Evolutionary conservation across 2,329 filamentous ascomycete species (phyloP).

Genomic region (Lachnellula hyalina): DNA sequence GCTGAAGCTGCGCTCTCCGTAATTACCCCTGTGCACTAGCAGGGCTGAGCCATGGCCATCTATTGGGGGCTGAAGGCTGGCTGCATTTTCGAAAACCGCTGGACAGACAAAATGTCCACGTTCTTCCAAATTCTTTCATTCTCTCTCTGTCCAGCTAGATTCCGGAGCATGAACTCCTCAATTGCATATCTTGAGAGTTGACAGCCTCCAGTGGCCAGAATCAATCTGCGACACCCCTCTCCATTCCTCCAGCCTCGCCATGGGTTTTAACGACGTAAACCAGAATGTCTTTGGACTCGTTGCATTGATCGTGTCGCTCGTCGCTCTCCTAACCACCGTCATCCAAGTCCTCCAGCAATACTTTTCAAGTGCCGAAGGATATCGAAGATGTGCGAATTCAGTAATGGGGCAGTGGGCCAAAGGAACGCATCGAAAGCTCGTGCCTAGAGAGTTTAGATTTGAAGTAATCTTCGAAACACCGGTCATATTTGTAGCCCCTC

Average conservation of each 20-base stretch:
- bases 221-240: background rate
- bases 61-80: constrained; percentile 1
- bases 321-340: constrained; percentile 31
- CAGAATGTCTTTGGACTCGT: constrained; percentile 29
- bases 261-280: constrained; percentile 19
- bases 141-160: background rate
- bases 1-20: background rate
- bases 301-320: constrained; percentile 33
- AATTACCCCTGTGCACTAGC: background rate
- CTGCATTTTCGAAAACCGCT: background rate
- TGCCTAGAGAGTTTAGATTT: constrained; percentile 32
- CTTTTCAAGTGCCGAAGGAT: constrained; percentile 35
- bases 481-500: constrained; percentile 29
- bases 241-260: background rate
- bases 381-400: constrained; percentile 32
- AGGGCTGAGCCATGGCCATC: background rate
- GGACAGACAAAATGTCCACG: background rate
- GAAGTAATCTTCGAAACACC: constrained; percentile 35
- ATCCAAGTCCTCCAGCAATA: constrained; percentile 34
- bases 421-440: constrained; percentile 29
- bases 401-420: constrained; percentile 32
- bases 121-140: background rate
- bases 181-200: background rate
- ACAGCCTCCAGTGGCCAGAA: background rate
- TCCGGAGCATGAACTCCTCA: background rate